Evolutionary conservation across 805 yeast genomes (phyloP), one percentile per base, ranked within the genome.

Genomic region (Crinitomyces ghanaensis): DNA sequence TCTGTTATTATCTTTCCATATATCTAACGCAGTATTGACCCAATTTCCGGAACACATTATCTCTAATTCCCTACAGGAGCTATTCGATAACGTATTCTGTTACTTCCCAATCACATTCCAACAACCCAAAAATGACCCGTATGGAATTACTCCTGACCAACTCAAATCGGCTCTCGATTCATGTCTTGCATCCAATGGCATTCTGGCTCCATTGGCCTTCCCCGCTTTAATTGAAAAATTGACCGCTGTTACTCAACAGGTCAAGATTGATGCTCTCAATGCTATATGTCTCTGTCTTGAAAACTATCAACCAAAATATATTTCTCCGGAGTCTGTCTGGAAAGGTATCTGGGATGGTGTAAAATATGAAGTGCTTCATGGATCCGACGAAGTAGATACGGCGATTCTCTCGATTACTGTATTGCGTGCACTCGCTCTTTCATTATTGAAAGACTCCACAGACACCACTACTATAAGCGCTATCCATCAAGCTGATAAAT

Each of bases 31-130:
- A 4, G 68, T 86, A 9, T 62, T 74, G 13, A 38, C 49, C 14
- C 46, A 45, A 3, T 59, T 73, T 18, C 41, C 51, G 4, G 55
- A n/a, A 59, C 17, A 25, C 17, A 31, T 15, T 14, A 5, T 22
- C 16, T 15, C 15, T 4, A 15, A 14, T 12, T 14, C 27, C 13
- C 53, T 47, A 20, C 77, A 78, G 43, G 83, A 81, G 6, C 53
- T 91, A 38, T 93, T 86, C 51, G 98, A 91, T 51, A 72, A 80
- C 22, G 65, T 83, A 26, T 93, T 88, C 52, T 91, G 98, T 56
- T 91, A 91, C 59, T 91, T 88, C 60, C 99, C 99, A 8, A 86
- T 91, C 27, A 80, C 95, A 1, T 91, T 93, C 59, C 76, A 75
- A 37, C 95, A 97, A 1, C 95, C 97, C 3, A 63, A 67, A 44